These are phyloP conservation scores for Phylloporus arenicola DNA, from an alignment of 768 basidiomycete genomes.

Conservation along the genomic window DNA sequence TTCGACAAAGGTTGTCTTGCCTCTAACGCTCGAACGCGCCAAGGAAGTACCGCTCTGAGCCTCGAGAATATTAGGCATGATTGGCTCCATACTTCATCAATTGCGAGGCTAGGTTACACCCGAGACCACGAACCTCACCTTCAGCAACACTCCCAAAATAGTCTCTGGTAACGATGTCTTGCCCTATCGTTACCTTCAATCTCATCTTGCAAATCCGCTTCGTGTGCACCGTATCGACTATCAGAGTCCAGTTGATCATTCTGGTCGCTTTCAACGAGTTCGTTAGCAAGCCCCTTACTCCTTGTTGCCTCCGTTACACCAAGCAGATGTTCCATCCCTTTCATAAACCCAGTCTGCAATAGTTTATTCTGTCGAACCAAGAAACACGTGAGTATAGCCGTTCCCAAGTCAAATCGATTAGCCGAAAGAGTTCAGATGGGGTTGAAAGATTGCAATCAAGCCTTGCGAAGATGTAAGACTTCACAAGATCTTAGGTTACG, in stretches of 20 bases:
- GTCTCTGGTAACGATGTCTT: slow-evolving; percentile 60
- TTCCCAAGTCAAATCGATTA: slow-evolving; percentile 6
- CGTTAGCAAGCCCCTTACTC: slow-evolving; percentile 2
- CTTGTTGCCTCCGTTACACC: slow-evolving; percentile 41
- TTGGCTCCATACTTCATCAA: slow-evolving; percentile 35
- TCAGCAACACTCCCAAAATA: slow-evolving; percentile 78
- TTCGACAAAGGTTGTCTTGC: slow-evolving; percentile 29
- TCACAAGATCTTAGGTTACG: slow-evolving; percentile 56
- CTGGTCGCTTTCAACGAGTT: slow-evolving; percentile 7
- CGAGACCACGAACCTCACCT: slow-evolving; percentile 45
- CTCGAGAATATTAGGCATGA: slow-evolving; percentile 54
- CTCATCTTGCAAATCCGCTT: slow-evolving; percentile 60
- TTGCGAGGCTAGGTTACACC: not conserved
- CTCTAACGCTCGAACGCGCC: slow-evolving; percentile 34
- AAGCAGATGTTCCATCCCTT: slow-evolving; percentile 77
- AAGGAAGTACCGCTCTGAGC: slow-evolving; percentile 39
- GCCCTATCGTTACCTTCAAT: slow-evolving; percentile 49
- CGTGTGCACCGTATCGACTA: slow-evolving; percentile 44
- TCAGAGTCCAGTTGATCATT: not conserved
- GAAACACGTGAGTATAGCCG: slow-evolving; percentile 1
- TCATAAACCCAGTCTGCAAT: slow-evolving; percentile 74
- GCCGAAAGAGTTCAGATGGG: slow-evolving; percentile 51
- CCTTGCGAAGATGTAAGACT: slow-evolving; percentile 56
- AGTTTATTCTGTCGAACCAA: slow-evolving; percentile 43
- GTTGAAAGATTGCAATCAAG: slow-evolving; percentile 65